phyloP scores from a whole-genome alignment of 192 early-diverging fungal species.

The Dissophora ornata region DNA sequence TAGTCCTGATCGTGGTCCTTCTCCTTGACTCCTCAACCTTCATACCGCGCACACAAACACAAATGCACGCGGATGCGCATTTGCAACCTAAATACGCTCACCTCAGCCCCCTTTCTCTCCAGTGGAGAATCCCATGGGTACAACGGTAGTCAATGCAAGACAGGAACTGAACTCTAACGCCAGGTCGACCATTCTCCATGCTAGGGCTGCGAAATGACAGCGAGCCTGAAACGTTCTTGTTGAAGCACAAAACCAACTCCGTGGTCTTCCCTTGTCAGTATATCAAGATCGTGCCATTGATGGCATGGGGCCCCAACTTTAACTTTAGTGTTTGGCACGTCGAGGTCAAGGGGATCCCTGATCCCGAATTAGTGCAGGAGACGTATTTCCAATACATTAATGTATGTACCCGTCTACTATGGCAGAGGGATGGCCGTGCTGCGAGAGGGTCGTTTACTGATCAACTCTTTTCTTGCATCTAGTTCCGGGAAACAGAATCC shows the following conservation, averaged over 20 bases:
- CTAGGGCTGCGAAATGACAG: constrained; percentile 72
- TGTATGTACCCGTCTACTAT: no score
- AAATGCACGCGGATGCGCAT: no score
- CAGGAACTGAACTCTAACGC: background rate
- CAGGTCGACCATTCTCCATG: no score
- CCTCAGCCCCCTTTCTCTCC: no score
- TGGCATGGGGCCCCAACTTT: constrained; percentile 93
- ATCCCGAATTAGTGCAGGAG: constrained; percentile 75
- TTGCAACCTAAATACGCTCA: no score
- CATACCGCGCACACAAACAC: no score
- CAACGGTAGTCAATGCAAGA: no score
- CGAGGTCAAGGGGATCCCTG: constrained; percentile 82
- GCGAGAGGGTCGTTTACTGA: background rate
- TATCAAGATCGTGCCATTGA: constrained; percentile 92
- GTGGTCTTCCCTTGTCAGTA: constrained; percentile 92
- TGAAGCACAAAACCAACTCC: constrained; percentile 79
- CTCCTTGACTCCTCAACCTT: no score
- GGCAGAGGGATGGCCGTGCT: background rate
- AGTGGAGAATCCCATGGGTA: no score
- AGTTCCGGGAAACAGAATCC: constrained; percentile 83
- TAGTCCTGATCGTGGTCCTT: no score
- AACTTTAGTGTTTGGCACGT: constrained; percentile 97
- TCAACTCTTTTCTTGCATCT: background rate
- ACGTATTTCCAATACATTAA: constrained; percentile 70
- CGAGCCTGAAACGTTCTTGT: constrained; percentile 87